Percentiles rank a stretch among this genome's conserved stretches.
Conservation (phyloP, 805 yeast species). For the Yamadazyma olivae region DNA sequence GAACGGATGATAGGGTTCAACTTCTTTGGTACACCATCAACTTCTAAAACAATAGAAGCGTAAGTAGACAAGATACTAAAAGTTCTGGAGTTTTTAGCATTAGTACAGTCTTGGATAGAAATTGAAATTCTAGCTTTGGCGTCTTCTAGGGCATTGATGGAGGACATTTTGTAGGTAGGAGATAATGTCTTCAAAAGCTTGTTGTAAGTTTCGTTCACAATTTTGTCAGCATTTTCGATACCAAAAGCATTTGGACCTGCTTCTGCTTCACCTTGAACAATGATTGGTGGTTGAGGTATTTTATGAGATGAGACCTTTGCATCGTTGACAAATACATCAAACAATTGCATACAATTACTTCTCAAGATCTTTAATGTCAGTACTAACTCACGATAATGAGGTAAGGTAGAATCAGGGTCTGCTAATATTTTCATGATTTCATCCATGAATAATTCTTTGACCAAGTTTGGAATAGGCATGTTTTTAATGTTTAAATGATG, state of each 20-base stretch:
- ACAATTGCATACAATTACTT: constrained; percentile 80
- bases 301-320: constrained; percentile 71
- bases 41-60: constrained; percentile 68
- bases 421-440: constrained; percentile 35
- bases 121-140: constrained; percentile 64
- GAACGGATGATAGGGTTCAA: constrained; percentile 85
- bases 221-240: constrained; percentile 69
- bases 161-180: constrained; percentile 66
- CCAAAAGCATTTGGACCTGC: constrained; percentile 95
- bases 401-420: constrained; percentile 39
- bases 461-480: constrained; percentile 13
- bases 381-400: constrained; percentile 75
- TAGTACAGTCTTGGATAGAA: constrained; percentile 68
- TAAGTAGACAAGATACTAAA: constrained; percentile 66
- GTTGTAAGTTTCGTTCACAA: constrained; percentile 61
- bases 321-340: constrained; percentile 70
- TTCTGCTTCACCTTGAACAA: constrained; percentile 90
- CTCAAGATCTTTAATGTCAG: constrained; percentile 84
- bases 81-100: constrained; percentile 47
- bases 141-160: constrained; percentile 73
- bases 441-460: constrained; percentile 20
- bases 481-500: constrained; percentile 15
- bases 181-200: constrained; percentile 60
- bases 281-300: constrained; percentile 79
- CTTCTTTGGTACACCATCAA: constrained; percentile 76